These are phyloP conservation scores for Pseudogymnoascus sp. DNA, from an alignment of 2,329 filamentous ascomycete species.

Conservation along the genomic window DNA sequence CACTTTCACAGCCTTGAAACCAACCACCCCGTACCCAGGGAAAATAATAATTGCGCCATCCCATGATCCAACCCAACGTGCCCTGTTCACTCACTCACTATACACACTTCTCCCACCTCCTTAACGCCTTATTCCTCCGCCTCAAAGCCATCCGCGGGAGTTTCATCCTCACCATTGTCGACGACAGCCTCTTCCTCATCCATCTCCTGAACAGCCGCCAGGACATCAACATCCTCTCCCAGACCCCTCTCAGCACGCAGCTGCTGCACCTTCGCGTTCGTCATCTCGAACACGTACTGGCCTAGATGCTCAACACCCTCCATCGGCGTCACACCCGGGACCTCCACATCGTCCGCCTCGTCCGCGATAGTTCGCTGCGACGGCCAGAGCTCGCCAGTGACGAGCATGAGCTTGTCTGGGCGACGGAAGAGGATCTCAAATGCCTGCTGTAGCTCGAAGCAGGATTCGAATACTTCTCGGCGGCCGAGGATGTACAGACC, in stretches of 20 bases:
- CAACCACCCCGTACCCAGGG: conserved; percentile 1
- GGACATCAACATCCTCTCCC: neutral
- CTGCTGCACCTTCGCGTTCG: conserved; percentile 40
- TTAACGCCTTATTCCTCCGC: neutral
- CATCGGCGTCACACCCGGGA: conserved; percentile 62
- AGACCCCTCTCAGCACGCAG: neutral
- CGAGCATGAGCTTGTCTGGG: conserved; percentile 73
- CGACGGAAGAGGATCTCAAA: conserved; percentile 71
- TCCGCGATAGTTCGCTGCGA: conserved; percentile 45
- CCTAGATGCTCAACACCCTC: conserved; percentile 88
- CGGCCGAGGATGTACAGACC: conserved; percentile 90
- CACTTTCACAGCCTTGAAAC: conserved; percentile 7
- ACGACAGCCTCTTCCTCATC: neutral
- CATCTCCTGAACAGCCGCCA: neutral
- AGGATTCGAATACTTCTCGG: conserved; percentile 78
- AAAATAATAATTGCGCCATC: neutral
- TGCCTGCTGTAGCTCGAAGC: conserved; percentile 77
- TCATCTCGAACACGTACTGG: conserved; percentile 97
- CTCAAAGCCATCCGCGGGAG: neutral
- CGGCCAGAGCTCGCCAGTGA: conserved; percentile 81
- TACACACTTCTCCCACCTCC: neutral
- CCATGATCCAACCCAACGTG: neutral
- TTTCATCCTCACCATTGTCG: neutral
- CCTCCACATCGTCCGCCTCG: conserved; percentile 39
- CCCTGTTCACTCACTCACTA: neutral